Evolutionary conservation across 1,139 yeast species (phyloP), one percentile per base, ranked within the genome.

Genomic region (Lodderomyces metapsilosis): DNA sequence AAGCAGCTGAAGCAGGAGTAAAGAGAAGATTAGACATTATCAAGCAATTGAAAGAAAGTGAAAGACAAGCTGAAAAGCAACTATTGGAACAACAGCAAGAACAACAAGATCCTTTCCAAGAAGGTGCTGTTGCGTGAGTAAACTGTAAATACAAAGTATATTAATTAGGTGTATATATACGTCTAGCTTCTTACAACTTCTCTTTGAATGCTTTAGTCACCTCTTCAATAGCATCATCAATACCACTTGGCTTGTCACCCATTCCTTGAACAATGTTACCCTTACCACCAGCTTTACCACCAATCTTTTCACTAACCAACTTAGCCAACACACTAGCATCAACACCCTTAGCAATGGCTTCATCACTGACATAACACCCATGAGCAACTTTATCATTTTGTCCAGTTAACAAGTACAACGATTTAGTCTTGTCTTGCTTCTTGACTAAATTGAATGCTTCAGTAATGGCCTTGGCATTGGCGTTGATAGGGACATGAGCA

Each of bases 271-370:
- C 88, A 46, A 91, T 82, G 53, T 89, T 88, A 48, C 97, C 98
- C 68, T 88, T 92, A 63, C 99, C 99, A 67, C 99, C 99, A 45
- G 96, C 95, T 64, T 86, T 88, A 64, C 99, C 99, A 51, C 98
- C 99, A 54, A 94, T 81, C 55, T 76, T 73, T 41, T 71, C 67
- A 38, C 91, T 71, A 36, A 87, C 98, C 44, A 76, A 69, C 43
- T 74, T 68, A 30, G 95, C 95, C 52, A 89, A 76, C 24, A 79
- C 89, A 48, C 79, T 70, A 31, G 96, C 96, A 52, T 82, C 76
- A 34, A 88, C 69, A 41, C 92, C 92, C 62, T 84, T 80, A 40
- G 74, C 75, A 49, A 83, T 69, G 28, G 91, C 88, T 39, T 66
- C 81, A 50, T 86, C 82, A 3, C 95, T 80, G 43, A 92, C 75